Evolutionary conservation across 2,329 filamentous ascomycete genomes (phyloP).

Genomic region (Paramyrothecium sp.): DNA sequence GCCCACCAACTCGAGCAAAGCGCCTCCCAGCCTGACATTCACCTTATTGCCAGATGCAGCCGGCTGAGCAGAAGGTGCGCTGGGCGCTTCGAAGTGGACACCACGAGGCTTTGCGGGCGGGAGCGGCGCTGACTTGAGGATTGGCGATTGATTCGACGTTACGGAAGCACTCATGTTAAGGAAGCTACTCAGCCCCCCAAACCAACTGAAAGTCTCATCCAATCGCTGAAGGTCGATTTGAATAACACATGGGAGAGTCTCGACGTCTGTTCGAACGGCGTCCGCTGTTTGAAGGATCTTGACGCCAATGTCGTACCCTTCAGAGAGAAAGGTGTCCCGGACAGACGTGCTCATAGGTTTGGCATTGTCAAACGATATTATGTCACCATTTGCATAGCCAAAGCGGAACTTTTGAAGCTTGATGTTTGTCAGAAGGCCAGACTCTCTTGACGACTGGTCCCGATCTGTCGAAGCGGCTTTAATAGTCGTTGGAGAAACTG

Average conservation of each 20-base stretch:
- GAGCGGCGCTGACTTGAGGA: slow-evolving; percentile 30
- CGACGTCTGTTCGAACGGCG: slow-evolving; percentile 58
- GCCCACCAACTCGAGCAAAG: slow-evolving; percentile 74
- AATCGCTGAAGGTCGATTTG: slow-evolving; percentile 75
- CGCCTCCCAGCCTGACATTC: slow-evolving; percentile 73
- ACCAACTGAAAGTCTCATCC: slow-evolving; percentile 84
- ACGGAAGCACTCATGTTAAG: slow-evolving; percentile 86
- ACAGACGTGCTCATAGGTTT: slow-evolving; percentile 59
- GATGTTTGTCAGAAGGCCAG: slow-evolving; percentile 32
- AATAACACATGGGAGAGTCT: slow-evolving; percentile 74
- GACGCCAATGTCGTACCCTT: slow-evolving; percentile 57
- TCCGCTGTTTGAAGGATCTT: slow-evolving; percentile 46
- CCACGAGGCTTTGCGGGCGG: slow-evolving; percentile 49
- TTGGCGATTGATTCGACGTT: slow-evolving; percentile 64
- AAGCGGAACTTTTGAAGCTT: slow-evolving; percentile 58
- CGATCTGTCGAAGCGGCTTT: slow-evolving; percentile 7
- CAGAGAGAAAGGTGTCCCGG: slow-evolving; percentile 55
- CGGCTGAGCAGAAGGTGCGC: slow-evolving; percentile 46
- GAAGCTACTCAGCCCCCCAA: slow-evolving; percentile 89
- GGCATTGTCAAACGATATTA: slow-evolving; percentile 60
- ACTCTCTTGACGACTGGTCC: slow-evolving; percentile 21
- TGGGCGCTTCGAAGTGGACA: slow-evolving; percentile 57
- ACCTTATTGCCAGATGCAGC: slow-evolving; percentile 61
- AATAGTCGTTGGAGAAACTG: slow-evolving; percentile 18
- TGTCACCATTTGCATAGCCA: slow-evolving; percentile 61